Conservation (phyloP, 352 stramenopile genomes). For the Phytopythium helicoides region DNA sequence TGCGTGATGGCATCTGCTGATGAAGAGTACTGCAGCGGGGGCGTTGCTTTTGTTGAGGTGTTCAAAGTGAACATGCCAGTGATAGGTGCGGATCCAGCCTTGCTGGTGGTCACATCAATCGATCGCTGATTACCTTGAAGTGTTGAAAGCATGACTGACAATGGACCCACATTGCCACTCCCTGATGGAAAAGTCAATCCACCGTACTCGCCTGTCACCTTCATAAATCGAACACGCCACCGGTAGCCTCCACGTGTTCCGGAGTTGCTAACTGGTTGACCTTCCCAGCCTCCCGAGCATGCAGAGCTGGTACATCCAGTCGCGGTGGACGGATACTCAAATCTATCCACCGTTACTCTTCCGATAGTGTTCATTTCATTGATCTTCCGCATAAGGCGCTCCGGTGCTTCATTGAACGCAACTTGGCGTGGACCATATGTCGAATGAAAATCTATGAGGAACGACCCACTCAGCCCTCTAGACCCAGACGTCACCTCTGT, state of each 20-base stretch:
- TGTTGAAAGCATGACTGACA: conserved; percentile 32
- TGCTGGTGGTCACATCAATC: conserved; percentile 56
- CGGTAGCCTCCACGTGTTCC: conserved; percentile 83
- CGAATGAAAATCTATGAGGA: conserved; percentile 89
- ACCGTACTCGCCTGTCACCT: conserved; percentile 65
- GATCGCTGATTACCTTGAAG: conserved; percentile 43
- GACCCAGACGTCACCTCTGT: conserved; percentile 88
- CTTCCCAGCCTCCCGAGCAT: conserved; percentile 92
- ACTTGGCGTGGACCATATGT: conserved; percentile 73
- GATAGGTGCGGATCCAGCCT: conserved; percentile 45
- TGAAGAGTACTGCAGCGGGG: conserved; percentile 51
- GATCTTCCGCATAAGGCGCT: conserved; percentile 89
- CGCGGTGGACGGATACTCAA: conserved; percentile 80
- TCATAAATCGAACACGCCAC: conserved; percentile 74
- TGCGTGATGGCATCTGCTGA: conserved; percentile 61
- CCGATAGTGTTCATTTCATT: conserved; percentile 95
- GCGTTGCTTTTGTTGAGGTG: conserved; percentile 34
- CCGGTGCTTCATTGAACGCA: conserved; percentile 84
- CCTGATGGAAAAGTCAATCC: conserved; percentile 74
- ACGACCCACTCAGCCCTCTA: conserved; percentile 84
- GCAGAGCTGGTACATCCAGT: conserved; percentile 45
- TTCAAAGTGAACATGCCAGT: conserved; percentile 52
- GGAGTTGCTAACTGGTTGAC: conserved; percentile 60
- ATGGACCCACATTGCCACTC: conserved; percentile 69
- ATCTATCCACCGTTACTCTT: conserved; percentile 85